Base-by-base conservation (phyloP, 2,329 filamentous ascomycete genomes). In the Nigrospora osmanthi region DNA sequence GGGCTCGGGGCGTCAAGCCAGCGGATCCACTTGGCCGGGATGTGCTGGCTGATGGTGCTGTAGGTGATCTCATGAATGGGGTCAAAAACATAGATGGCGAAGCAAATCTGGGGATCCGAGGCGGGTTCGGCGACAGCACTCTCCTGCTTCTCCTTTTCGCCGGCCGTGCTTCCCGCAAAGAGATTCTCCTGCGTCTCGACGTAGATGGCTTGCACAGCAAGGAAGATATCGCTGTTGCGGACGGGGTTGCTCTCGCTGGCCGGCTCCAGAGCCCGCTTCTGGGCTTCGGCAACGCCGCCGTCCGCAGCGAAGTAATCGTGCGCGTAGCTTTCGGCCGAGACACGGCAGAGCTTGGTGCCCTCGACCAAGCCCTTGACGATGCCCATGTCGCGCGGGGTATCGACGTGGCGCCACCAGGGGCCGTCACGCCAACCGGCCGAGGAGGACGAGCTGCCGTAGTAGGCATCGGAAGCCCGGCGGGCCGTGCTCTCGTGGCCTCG, bases 41-140 rank as follows among this genome's bases (percentile, higher is more conserved):
- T 74, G 10, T 81, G 65, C 68, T 98, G 93, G 48, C 87, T 90
- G 56, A 96, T 64, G 2, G 88, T 80, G 53, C 82, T 78, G 72
- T 93, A 97, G 47, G 85, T 82, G 54, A 98, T 94, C 47, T 86
- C 83, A 64, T 98, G 93, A 33, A 96, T 81, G 2, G 93, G 91
- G 58, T 98, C 93, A 57, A 87, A 73, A 19, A 93, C 76, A 58
- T 88, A 89, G 46, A 93, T 70, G 19, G 87, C 87, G 55, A 94
- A 91, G 51, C 76, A 76, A 34, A 89, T 71, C 9, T 81, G 67
- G 38, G 85, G 78, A 42, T 87, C 83, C 0, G 61, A 58, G 37
- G 61, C 59, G 49, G 75, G 67, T 19, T 76, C 72, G 12, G 74
- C 68, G 1, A 77, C 75, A 14, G 69, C 66, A 15, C 72, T 71